Conservation (phyloP, 495 filamentous ascomycete genomes). For the Apodospora peruviana region DNA sequence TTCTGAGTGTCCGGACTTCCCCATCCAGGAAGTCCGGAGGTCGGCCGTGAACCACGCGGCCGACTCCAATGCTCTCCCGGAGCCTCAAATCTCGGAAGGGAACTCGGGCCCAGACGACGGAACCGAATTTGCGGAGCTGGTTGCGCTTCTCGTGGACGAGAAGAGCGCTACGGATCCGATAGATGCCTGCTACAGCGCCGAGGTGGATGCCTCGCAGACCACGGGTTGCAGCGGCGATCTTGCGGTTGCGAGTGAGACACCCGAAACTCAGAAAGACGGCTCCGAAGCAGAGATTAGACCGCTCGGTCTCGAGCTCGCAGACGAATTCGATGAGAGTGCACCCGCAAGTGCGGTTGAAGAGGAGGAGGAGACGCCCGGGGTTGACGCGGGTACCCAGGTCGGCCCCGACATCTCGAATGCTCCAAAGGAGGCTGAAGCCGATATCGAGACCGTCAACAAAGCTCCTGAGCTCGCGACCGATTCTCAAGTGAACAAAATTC, state of each 20-base stretch:
- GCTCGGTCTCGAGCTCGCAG: neutral
- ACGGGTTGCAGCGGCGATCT: neutral
- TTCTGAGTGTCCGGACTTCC: conserved; percentile 15
- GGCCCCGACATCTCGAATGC: neutral
- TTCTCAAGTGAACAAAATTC: no score
- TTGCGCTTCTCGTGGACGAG: neutral
- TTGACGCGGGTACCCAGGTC: neutral
- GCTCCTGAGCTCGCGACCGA: neutral
- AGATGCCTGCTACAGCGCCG: no score
- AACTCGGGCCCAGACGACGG: conserved; percentile 13
- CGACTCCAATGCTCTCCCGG: neutral
- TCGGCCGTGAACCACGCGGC: conserved; percentile 5
- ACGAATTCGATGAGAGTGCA: neutral
- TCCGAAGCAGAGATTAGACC: neutral
- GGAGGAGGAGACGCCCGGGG: neutral
- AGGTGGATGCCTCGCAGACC: neutral
- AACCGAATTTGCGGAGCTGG: conserved; percentile 1
- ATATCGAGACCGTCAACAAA: neutral
- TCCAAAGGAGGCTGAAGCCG: neutral
- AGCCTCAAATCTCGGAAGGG: conserved; percentile 4
- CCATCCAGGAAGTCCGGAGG: conserved; percentile 13
- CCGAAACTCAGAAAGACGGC: neutral
- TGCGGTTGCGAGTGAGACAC: neutral
- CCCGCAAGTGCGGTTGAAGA: neutral
- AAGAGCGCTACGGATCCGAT: neutral